Percentiles rank a stretch among this genome's conserved stretches.
Evolutionary conservation across 176 grass and related monocot genomes (phyloP).

Genomic region (Typha latifolia): DNA sequence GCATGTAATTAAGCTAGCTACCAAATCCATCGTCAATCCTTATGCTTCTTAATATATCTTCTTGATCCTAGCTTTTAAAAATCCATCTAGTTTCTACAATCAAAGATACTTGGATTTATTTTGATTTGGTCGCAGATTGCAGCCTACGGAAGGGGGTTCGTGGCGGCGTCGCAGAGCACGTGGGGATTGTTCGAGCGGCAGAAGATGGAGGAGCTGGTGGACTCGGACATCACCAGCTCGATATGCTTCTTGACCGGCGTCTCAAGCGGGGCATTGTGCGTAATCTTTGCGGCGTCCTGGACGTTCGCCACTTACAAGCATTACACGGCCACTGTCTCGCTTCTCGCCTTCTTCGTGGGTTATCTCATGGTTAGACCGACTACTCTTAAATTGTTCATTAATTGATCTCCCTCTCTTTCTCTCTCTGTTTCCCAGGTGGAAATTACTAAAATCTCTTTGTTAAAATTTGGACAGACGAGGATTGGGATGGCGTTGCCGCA

Average conservation of each 20-base stretch:
- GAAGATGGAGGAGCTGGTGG: conserved; percentile 69
- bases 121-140: conserved; percentile 40
- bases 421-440: neutral
- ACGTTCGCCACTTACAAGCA: conserved; percentile 53
- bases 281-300: conserved; percentile 60
- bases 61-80: too few relatives aligned
- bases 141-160: conserved; percentile 75
- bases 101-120: neutral
- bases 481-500: conserved; percentile 98
- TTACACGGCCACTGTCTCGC: conserved; percentile 85
- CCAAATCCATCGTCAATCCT: neutral
- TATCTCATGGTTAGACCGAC: conserved; percentile 71
- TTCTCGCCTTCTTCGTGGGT: conserved; percentile 83
- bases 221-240: conserved; percentile 91
- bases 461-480: conserved; percentile 39
- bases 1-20: conserved; percentile 36
- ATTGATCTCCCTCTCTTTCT: neutral
- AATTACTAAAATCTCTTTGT: neutral
- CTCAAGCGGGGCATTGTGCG: conserved; percentile 69
- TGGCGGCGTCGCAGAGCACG: conserved; percentile 80
- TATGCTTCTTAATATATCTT: too few relatives aligned
- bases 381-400: neutral
- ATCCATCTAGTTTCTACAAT: too few relatives aligned
- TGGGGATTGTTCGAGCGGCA: conserved; percentile 68
- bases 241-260: conserved; percentile 93